Evolutionary conservation across 768 basidiomycete genomes (phyloP).

Genomic region (Tulasnella calospora): DNA sequence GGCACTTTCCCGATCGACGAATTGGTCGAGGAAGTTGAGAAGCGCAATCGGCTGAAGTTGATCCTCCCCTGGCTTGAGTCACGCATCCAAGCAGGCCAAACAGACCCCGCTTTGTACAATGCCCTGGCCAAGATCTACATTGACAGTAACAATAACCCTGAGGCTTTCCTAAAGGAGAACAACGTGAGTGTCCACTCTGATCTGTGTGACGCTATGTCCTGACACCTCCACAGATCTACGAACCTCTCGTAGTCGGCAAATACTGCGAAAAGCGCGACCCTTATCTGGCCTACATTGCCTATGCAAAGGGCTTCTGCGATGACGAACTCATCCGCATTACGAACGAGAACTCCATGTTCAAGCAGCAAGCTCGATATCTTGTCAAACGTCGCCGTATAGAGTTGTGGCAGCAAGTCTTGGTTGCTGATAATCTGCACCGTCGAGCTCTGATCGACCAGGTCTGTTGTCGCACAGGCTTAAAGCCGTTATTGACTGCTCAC

Average conservation of each 20-base stretch:
- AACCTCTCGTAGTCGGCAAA: constrained; percentile 94
- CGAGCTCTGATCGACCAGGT: constrained; percentile 92
- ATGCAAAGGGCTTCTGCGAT: constrained; percentile 98
- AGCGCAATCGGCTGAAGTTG: constrained; percentile 90
- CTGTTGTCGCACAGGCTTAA: constrained; percentile 23
- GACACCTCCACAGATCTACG: constrained; percentile 47
- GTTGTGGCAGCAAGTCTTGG: constrained; percentile 93
- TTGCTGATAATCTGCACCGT: constrained; percentile 83
- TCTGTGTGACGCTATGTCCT: constrained; percentile 7
- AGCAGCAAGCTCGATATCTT: constrained; percentile 97
- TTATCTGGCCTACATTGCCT: constrained; percentile 97
- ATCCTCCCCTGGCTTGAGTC: constrained; percentile 97
- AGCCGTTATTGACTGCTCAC: constrained; percentile 9
- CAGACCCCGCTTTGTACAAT: constrained; percentile 92
- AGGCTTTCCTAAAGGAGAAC: constrained; percentile 96
- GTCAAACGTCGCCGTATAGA: constrained; percentile 93
- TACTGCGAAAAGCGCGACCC: constrained; percentile 99
- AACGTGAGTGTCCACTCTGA: constrained; percentile 55
- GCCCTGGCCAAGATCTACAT: constrained; percentile 98
- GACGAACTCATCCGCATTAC: constrained; percentile 95
- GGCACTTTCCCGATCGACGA: constrained; percentile 98
- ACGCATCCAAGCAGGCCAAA: constrained; percentile 86
- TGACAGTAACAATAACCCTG: constrained; percentile 98
- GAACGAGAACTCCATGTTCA: constrained; percentile 99
- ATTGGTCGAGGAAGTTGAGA: constrained; percentile 94